Base-by-base conservation (phyloP, 2,329 filamentous ascomycete genomes). In the Pestalotiopsis sp. region DNA sequence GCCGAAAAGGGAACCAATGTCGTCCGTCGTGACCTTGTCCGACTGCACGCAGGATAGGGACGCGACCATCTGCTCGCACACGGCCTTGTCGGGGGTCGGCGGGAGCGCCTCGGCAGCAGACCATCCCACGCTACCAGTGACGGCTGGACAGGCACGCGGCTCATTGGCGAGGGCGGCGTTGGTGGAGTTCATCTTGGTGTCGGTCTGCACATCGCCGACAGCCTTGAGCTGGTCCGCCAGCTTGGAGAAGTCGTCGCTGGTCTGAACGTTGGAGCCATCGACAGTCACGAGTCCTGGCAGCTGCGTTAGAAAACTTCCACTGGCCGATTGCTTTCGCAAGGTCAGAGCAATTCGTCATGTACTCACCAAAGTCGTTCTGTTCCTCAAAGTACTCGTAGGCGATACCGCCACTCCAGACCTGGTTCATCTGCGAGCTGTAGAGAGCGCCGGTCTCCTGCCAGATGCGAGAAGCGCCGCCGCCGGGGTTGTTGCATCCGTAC, bases 311-410 rank as follows among this genome's bases (percentile, higher is more conserved):
- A 5, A 12, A 36, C 2, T 36, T 36, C 31, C 25, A 20, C 0
- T 36, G 3, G 17, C 14, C 13, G 20, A n/a, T 23, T 31, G 6
- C 11, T 31, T 17, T 31, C 14, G 17, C 20, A 65, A 39, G 59
- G 36, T n/a, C 11, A 14, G 41, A 4, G 9, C 9, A 17, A 25
- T 20, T 27, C 7, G 2, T 17, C 1, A 14, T 6, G 23, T n/a
- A 45, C 65, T 36, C 31, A 67, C 88, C 91, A 78, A 89, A 94
- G 75, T 93, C 80, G 82, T 94, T 94, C 27, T 67, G 67, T 78
- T 93, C 91, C 80, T 94, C 87, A 82, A 91, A 92, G 82, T 92
- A 94, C 91, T 92, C 92, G 84, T 94, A 94, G 75, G 93, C 90
- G 73, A 94, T 93, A 79, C 91, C 92, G 75, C 92, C 92, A 71